phyloP scores from a whole-genome alignment of 139 green algal species.

The Micromonas commoda region DNA sequence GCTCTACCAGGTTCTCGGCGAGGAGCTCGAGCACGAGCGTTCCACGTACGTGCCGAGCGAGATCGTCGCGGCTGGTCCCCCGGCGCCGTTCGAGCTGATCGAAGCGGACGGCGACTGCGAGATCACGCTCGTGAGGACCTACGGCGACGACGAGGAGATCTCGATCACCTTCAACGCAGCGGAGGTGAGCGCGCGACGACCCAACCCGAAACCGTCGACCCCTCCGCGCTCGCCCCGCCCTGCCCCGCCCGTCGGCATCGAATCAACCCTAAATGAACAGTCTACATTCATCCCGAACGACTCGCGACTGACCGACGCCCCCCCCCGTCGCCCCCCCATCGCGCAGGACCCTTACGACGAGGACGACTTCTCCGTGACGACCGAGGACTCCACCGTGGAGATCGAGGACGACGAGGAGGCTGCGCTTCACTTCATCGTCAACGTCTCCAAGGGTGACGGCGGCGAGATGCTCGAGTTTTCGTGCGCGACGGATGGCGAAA shows the following conservation, averaged over 20 bases:
- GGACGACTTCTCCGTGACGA: not conserved
- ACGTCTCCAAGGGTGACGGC: slow-evolving; percentile 44
- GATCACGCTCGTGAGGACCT: slow-evolving; percentile 42
- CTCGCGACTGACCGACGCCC: too few relatives aligned
- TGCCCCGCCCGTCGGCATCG: not conserved
- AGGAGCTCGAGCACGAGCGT: slow-evolving; percentile 60
- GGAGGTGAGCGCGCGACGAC: not conserved
- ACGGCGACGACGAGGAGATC: slow-evolving; percentile 45
- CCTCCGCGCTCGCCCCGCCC: not conserved
- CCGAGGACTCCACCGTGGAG: slow-evolving; percentile 26
- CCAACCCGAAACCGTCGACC: too few relatives aligned
- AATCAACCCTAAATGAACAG: slow-evolving; percentile 1
- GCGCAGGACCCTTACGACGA: slow-evolving; percentile 3
- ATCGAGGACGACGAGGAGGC: slow-evolving; percentile 43
- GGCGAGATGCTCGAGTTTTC: slow-evolving; percentile 49
- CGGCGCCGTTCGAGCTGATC: slow-evolving; percentile 37
- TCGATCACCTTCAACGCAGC: slow-evolving; percentile 49
- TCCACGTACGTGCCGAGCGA: slow-evolving; percentile 53
- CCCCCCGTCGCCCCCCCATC: too few relatives aligned
- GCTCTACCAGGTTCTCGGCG: slow-evolving; percentile 40
- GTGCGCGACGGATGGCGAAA: slow-evolving; percentile 55
- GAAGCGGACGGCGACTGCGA: slow-evolving; percentile 40
- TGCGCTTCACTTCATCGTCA: slow-evolving; percentile 47
- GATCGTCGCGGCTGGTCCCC: slow-evolving; percentile 36
- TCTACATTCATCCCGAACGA: too few relatives aligned